Conservation (phyloP, 2,329 filamentous ascomycete genomes). For the Fusarium dlaminii region DNA sequence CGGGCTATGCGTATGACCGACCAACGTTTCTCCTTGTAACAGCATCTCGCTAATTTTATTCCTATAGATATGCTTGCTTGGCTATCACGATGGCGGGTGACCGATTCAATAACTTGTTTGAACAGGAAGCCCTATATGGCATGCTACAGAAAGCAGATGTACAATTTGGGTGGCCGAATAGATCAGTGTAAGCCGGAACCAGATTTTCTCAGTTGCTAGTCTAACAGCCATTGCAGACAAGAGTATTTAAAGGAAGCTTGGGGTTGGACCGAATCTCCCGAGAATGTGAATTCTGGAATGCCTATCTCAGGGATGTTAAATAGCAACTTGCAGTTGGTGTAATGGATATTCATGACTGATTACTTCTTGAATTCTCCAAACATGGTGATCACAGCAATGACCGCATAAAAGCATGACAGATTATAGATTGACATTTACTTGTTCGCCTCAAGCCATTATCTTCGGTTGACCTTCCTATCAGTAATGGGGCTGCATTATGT, state of each 20-base stretch:
- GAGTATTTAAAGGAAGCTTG: conserved; percentile 38
- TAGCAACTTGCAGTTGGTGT: conserved; percentile 22
- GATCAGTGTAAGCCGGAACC: conserved; percentile 37
- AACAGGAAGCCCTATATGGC: conserved; percentile 51
- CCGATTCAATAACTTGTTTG: conserved; percentile 48
- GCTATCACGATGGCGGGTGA: conserved; percentile 50
- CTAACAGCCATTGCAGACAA: conserved; percentile 22
- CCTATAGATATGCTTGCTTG: conserved; percentile 40
- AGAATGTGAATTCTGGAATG: conserved; percentile 27
- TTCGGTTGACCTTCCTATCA: not conserved
- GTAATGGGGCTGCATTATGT: not conserved
- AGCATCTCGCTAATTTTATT: not conserved
- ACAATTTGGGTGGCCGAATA: conserved; percentile 43
- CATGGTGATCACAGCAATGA: too few species aligned
- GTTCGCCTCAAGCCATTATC: too few species aligned
- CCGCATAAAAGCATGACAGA: too few species aligned
- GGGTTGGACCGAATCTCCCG: conserved; percentile 39
- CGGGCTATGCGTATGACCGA: conserved; percentile 33
- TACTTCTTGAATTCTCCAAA: not conserved
- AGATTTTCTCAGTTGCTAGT: fast-evolving
- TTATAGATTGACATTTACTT: too few species aligned
- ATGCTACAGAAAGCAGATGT: conserved; percentile 47
- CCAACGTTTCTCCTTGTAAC: fast-evolving
- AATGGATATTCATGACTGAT: not conserved
- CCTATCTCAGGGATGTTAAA: conserved; percentile 37